Percentiles rank a stretch among this genome's conserved stretches.
Evolutionary conservation across 129 eudicot genomes (phyloP).

Genomic region (Gnaphalium uliginosum): DNA sequence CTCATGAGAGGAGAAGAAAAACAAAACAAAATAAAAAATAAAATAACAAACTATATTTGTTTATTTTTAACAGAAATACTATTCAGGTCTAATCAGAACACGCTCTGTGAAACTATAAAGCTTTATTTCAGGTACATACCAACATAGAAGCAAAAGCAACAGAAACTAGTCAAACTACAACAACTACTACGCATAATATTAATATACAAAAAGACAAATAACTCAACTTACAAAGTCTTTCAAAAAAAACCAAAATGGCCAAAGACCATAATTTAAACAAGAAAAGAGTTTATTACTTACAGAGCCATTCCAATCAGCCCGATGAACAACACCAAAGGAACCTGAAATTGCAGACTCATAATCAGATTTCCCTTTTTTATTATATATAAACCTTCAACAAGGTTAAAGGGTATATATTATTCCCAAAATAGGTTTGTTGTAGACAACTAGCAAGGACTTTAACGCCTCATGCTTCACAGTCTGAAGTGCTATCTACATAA

Average conservation of each 20-base stretch:
- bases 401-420: neutral
- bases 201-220: neutral
- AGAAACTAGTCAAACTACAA: neutral
- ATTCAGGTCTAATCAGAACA: too few relatives aligned
- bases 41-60: neutral
- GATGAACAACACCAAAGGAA: constrained; percentile 94
- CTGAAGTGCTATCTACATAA: neutral
- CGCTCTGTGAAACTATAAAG: neutral
- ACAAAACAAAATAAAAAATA: too few relatives aligned
- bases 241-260: constrained; percentile 2
- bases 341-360: constrained; percentile 48
- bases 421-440: neutral
- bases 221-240: neutral
- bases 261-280: constrained; percentile 10
- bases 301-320: constrained; percentile 91
- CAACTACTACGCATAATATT: neutral
- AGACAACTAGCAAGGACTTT: neutral
- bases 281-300: constrained; percentile 51
- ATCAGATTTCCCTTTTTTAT: neutral
- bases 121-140: neutral
- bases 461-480: neutral
- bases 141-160: neutral
- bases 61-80: neutral
- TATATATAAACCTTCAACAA: neutral
- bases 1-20: too few relatives aligned